Conservation (phyloP, 805 yeast genomes). For the Candida michaelii region DNA sequence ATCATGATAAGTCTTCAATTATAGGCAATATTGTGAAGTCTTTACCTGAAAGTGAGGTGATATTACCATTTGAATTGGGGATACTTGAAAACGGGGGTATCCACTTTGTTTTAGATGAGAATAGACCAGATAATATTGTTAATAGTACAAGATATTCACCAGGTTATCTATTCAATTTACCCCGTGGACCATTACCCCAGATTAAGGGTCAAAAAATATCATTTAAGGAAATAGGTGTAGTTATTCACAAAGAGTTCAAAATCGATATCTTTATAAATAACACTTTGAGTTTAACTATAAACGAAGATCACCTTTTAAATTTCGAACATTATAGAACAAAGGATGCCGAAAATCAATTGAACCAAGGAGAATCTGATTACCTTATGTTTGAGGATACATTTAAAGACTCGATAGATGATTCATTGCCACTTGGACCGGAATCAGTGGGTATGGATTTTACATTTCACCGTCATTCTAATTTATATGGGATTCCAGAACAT, state of each 20-base stretch:
- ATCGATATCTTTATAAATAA: slow-evolving; percentile 42
- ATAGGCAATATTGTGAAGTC: slow-evolving; percentile 10
- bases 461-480: slow-evolving; percentile 58
- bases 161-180: slow-evolving; percentile 40
- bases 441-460: slow-evolving; percentile 78
- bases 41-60: slow-evolving; percentile 17
- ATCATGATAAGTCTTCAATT: slow-evolving; percentile 6
- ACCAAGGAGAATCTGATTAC: slow-evolving; percentile 57
- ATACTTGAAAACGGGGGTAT: slow-evolving; percentile 57
- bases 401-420: slow-evolving; percentile 63
- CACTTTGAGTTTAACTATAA: slow-evolving; percentile 53
- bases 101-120: slow-evolving; percentile 69
- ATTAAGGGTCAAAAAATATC: not conserved
- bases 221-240: not conserved
- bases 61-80: slow-evolving; percentile 57
- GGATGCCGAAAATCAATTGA: slow-evolving; percentile 33
- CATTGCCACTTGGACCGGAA: slow-evolving; percentile 82
- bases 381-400: slow-evolving; percentile 74
- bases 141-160: slow-evolving; percentile 58
- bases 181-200: slow-evolving; percentile 20
- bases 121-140: slow-evolving; percentile 27
- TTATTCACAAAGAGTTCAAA: slow-evolving; percentile 8
- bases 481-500: slow-evolving; percentile 97
- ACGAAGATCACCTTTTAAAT: slow-evolving; percentile 70
- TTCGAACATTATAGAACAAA: slow-evolving; percentile 72